Base-by-base conservation (phyloP, 441 rosid genomes). In the Gossypium trilobum region DNA sequence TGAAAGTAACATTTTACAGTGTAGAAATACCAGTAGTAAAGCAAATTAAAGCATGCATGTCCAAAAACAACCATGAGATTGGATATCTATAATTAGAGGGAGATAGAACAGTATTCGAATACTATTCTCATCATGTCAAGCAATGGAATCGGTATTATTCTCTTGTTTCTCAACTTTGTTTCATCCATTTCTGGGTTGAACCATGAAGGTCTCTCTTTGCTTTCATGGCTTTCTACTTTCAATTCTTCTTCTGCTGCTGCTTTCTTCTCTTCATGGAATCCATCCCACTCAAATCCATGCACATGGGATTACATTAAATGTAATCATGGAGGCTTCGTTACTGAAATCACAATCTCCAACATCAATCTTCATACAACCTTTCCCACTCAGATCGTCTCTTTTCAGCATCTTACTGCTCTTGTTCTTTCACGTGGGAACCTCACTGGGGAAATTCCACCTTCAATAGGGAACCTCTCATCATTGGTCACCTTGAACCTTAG, bases 141-240 rank as follows among this genome's bases (percentile, higher is more conserved):
- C 80, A 82, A 81, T 76, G 82, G 76, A 69, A 77, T 85, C 67
- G 78, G 81, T 56, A 62, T 77, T 74, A 65, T 85, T 63, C 79
- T 89, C 77, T 69, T 87, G 78, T 73, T 87, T 62, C 83, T 87
- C 48, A 81, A 72, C 66, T 74, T 85, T 62, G 76, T 83, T 73
- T 87, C 84, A 57, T 63, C 84, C 65, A 74, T 77, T 58, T 80
- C 83, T 68, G 84, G 87, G 17, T 70, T 87, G 83, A 89, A 87
- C 76, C 87, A 84, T 62, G 95, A 89, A 86, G 95, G 92, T 22
- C 82, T 70, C 36, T 81, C 87, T 48, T 84, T 89, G 1, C 89
- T 86, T 71, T 87, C 95, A 75, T 87, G 95, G 92, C 87, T 89
- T 73, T 79, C 91, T 44, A 79, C 86, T 22, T 86, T 86, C 78